Evolutionary conservation across 208 protist genomes (phyloP).

Genomic region (Trypanosoma caninum): DNA sequence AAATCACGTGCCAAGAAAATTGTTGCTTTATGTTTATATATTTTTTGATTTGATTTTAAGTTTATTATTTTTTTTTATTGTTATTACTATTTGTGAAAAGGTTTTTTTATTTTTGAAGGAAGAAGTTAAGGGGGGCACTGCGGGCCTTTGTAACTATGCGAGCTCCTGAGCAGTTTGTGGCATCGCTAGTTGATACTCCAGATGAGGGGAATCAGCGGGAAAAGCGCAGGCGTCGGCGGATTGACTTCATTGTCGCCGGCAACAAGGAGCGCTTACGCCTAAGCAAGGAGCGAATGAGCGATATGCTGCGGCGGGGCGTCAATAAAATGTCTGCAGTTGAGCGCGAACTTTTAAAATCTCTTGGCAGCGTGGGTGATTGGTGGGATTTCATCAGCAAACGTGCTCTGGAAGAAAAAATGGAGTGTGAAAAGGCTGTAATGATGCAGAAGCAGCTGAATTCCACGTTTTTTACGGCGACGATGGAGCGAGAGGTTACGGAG

Average conservation of each 20-base stretch:
- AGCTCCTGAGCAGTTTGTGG: constrained; percentile 32
- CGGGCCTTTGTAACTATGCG: no score
- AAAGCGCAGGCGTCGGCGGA: constrained; percentile 33
- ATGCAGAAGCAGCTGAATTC: constrained; percentile 34
- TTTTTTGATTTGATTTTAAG: no score
- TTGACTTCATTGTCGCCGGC: constrained; percentile 39
- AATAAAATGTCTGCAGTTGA: constrained; percentile 36
- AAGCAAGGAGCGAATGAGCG: constrained; percentile 21
- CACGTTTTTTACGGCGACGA: constrained; percentile 39
- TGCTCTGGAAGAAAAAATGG: constrained; percentile 49
- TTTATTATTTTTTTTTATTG: no score
- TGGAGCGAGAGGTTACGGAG: constrained; percentile 45
- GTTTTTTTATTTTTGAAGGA: background rate
- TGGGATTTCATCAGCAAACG: constrained; percentile 74
- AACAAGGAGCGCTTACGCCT: constrained; percentile 14
- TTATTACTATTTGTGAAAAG: background rate
- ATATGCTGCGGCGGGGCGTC: constrained; percentile 26
- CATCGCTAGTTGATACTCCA: constrained; percentile 25
- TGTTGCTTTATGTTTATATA: no score
- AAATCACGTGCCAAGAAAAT: no score
- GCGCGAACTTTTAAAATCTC: constrained; percentile 40
- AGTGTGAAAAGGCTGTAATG: constrained; percentile 40
- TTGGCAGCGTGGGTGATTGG: constrained; percentile 55
- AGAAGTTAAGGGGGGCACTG: background rate
- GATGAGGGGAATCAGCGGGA: constrained; percentile 32